Evolutionary conservation across 805 yeast species (phyloP), one percentile per base, ranked within the genome.

Genomic region (Cyberlindnera suaveolens): DNA sequence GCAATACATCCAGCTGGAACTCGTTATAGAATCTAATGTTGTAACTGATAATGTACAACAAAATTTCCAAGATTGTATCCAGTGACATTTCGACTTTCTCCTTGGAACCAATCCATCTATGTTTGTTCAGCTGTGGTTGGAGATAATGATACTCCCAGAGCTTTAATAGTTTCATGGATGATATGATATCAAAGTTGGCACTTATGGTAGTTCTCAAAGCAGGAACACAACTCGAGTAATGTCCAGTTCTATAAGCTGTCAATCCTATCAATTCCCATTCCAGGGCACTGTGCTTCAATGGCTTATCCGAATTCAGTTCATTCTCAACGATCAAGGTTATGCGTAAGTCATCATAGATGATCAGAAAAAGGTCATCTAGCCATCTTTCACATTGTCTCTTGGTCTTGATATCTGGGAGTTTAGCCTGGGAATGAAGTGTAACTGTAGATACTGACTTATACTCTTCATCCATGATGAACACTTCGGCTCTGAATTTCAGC

Each of bases 381-480:
- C 96, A 85, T 42, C 78, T 68, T 56, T 83, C 91, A 60, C 95
- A 85, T 31, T 78, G 64, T 31, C 85, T 68, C 50, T 81, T 81
- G 42, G 36, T 54, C 54, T 39, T 60, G 40, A 45, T 39, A 16
- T 41, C 41, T 17, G 44, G 18, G 18, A 10, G 15, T 11, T 15
- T n/a, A 13, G 36, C 17, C 17, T 51, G 32, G 14, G 52, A 42
- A 17, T 48, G 49, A 11, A 52, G 41, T 1, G 56, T 42, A n/a
- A 44, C 44, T 5, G 58, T 46, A 34, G 61, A 57, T 6, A 58
- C 44, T 31, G 56, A 61, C 48, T 72, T 71, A 52, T 79, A 78
- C 56, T 85, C 91, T 34, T 75, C 78, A 54, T 80, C 86, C 89
- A 91, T 91, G 9, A 87, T 78, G 63, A 91, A 91, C 1, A 85